Conservation (phyloP, 768 basidiomycete genomes). For the Pleurotus cornucopiae region DNA sequence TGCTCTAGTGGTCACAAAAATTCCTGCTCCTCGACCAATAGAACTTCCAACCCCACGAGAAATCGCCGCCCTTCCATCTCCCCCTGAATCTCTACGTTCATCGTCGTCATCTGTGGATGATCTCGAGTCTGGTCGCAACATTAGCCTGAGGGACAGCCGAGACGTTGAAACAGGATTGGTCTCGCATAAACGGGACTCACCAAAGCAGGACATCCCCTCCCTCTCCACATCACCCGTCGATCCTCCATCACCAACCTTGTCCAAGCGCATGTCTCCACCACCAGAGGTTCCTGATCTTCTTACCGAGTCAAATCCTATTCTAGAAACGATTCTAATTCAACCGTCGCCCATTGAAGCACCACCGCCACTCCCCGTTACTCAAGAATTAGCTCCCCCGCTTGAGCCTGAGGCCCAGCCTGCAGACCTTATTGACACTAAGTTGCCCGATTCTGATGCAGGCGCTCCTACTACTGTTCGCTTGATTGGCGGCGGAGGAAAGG, state of each 20-base stretch:
- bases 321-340: slow-evolving; percentile 33
- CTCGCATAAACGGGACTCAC: slow-evolving; percentile 15
- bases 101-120: slow-evolving; percentile 42
- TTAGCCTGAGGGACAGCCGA: slow-evolving; percentile 32
- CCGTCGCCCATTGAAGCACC: slow-evolving; percentile 14
- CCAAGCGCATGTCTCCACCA: slow-evolving; percentile 17
- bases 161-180: slow-evolving; percentile 16
- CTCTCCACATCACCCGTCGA: slow-evolving; percentile 10
- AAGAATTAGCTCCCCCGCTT: background rate
- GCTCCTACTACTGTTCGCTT: slow-evolving; percentile 45
- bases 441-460: slow-evolving; percentile 10
- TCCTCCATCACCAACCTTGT: slow-evolving; percentile 8
- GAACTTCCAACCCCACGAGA: slow-evolving; percentile 63
- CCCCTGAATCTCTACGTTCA: slow-evolving; percentile 37
- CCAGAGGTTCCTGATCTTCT: slow-evolving; percentile 46
- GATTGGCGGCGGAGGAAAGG: slow-evolving; percentile 51
- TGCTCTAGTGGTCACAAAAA: slow-evolving; percentile 61
- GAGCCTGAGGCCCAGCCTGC: background rate
- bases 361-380: slow-evolving; percentile 5
- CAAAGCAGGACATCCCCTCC: slow-evolving; percentile 13
- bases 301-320: slow-evolving; percentile 33
- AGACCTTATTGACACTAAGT: background rate
- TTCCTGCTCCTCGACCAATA: slow-evolving; percentile 53
- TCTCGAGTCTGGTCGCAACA: slow-evolving; percentile 43
- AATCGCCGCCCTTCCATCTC: slow-evolving; percentile 42